Evolutionary conservation across 805 yeast genomes (phyloP).

Genomic region (Ogataea glucozyma): DNA sequence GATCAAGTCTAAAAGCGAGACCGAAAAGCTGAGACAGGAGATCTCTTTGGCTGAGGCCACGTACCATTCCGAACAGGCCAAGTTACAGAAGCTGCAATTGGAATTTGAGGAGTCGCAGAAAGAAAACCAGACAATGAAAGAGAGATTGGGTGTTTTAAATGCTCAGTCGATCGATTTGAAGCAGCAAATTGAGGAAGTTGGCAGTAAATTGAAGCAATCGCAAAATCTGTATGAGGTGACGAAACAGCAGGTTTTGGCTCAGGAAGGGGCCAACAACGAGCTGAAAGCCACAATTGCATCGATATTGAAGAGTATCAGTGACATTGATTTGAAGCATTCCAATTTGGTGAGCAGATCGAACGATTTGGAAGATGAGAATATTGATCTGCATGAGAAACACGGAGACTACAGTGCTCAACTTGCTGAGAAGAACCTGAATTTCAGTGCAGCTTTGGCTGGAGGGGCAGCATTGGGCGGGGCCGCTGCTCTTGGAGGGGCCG

Average conservation of each 20-base stretch:
- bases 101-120: conserved; percentile 68
- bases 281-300: conserved; percentile 28
- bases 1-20: conserved; percentile 60
- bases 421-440: conserved; percentile 34
- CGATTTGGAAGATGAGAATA: conserved; percentile 40
- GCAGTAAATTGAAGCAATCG: conserved; percentile 59
- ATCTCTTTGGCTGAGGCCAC: conserved; percentile 77
- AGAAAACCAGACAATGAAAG: conserved; percentile 64
- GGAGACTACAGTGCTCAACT: conserved; percentile 34
- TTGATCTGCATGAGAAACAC: conserved; percentile 39
- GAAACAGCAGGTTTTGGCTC: conserved; percentile 66
- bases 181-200: conserved; percentile 51
- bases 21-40: conserved; percentile 69
- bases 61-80: conserved; percentile 65
- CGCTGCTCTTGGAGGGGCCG: conserved; percentile 26
- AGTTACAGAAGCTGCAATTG: conserved; percentile 59
- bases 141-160: conserved; percentile 63
- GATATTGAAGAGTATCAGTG: conserved; percentile 28
- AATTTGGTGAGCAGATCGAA: conserved; percentile 22
- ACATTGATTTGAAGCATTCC: conserved; percentile 30
- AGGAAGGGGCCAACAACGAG: conserved; percentile 48
- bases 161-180: conserved; percentile 64
- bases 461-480: conserved; percentile 33
- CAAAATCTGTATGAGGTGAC: conserved; percentile 64
- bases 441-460: conserved; percentile 31